These are phyloP conservation scores for Plasmodium billcollinsi DNA, from an alignment of 169 alveolate species.

Conservation along the genomic window DNA sequence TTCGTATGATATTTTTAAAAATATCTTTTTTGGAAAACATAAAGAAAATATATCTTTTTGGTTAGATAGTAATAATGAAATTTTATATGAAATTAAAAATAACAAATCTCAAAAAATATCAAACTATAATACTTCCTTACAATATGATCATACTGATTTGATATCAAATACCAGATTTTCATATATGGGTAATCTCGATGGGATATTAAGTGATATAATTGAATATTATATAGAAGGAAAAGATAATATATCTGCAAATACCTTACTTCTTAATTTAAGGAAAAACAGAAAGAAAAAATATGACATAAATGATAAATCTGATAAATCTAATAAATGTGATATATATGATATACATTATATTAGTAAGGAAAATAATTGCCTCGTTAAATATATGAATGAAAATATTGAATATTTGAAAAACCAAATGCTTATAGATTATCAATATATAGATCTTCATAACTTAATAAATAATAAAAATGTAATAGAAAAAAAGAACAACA, in stretches of 20 bases:
- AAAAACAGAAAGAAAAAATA: background rate
- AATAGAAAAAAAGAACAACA: background rate
- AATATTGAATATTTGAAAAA: background rate
- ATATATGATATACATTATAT: background rate
- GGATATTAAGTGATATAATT: constrained; percentile 59
- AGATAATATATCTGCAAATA: background rate
- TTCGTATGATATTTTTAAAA: constrained; percentile 36
- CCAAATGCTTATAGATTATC: constrained; percentile 2
- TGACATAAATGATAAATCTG: background rate
- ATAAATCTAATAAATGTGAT: background rate
- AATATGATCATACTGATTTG: background rate
- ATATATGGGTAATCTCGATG: constrained; percentile 76
- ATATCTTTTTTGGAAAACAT: background rate
- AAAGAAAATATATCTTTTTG: constrained; percentile 27
- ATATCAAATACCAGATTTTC: constrained; percentile 49
- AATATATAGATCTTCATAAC: background rate
- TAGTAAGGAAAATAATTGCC: constrained; percentile 10
- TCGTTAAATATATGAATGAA: constrained; percentile 61
- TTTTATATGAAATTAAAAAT: background rate
- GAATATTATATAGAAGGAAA: constrained; percentile 27
- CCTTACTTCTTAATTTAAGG: background rate
- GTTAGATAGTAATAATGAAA: constrained; percentile 57
- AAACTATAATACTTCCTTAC: background rate
- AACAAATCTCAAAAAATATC: background rate
- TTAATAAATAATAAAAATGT: background rate